Base-by-base conservation (phyloP, 768 basidiomycete species). In the Naganishia vishniacii region DNA sequence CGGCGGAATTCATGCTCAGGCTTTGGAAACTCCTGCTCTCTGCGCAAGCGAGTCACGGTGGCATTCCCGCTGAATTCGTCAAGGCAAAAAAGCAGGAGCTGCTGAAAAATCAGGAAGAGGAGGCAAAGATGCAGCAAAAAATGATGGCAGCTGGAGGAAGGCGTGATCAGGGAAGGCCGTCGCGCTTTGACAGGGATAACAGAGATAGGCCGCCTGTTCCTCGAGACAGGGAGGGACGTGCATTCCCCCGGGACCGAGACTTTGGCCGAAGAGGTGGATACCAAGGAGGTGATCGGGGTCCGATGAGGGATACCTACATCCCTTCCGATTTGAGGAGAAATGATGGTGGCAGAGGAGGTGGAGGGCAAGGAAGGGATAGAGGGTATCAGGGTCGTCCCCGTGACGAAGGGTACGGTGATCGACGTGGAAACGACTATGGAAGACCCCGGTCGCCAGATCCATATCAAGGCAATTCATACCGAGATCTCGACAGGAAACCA, bases 21-120 rank as follows among this genome's bases (percentile, higher is more conserved):
- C 82, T 99, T 0, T 99, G 95, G 95, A 85, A 82, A 26, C 81
- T 98, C 5, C 81, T 99, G n/a, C 80, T 98, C 4, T 92, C 94
- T 69, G 95, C 95, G 3, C 94, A 98, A 77, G 82, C 82, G 32
- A 88, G 89, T 31, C 83, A 87, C 1, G 88, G 89, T 11, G 92
- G 92, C 65, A 88, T 99, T 0, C 95, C 95, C 8, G 83, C 84
- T 12, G 88, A 88, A 73, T 75, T 78, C 59, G 72, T 76, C 58
- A 71, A 70, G 40, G 75, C 75, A 41, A 76, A 78, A 61, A 75
- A 76, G 62, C 71, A 70, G n/a, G 75, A 76, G 53, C 62, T 76
- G 58, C 61, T 75, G 48, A 34, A 62, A 3, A 67, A 72, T 29
- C 73, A 74, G 53, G 58, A 59, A n/a, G 34, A 68, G 23, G 69